These are phyloP conservation scores for Acanthamoeba castellanii DNA, from an alignment of 208 protist species.

Conservation along the genomic window DNA sequence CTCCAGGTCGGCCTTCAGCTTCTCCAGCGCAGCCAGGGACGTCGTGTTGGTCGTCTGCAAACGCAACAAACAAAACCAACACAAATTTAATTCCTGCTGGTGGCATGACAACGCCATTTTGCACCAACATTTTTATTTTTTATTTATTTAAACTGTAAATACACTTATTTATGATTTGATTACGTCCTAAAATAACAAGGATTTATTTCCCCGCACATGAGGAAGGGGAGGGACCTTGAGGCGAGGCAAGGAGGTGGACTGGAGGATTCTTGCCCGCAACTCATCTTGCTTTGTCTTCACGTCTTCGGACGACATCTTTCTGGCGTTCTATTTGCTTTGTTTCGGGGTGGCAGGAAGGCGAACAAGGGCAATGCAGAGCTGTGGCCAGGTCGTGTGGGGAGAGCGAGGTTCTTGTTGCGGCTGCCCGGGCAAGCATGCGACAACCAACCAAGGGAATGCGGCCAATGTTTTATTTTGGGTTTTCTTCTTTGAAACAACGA, in stretches of 20 bases:
- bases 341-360: not conserved
- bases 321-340: not conserved
- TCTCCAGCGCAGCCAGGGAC: not conserved
- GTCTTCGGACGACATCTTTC: constrained; percentile 1
- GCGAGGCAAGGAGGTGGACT: not conserved
- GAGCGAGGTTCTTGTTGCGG: too few relatives aligned
- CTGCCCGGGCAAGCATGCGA: too few relatives aligned
- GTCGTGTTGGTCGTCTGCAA: not conserved
- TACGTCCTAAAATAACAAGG: too few relatives aligned
- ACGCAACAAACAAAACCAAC: not conserved
- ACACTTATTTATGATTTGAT: too few relatives aligned
- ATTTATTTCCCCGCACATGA: too few relatives aligned
- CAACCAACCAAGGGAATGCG: too few relatives aligned
- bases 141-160: too few relatives aligned
- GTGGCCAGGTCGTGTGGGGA: not conserved
- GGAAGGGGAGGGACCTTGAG: constrained; percentile 1
- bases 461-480: too few relatives aligned
- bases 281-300: not conserved
- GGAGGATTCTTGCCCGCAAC: constrained; percentile 19
- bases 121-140: too few relatives aligned
- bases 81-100: too few relatives aligned
- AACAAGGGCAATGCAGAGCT: not conserved
- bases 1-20: constrained; percentile 42
- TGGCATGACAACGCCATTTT: too few relatives aligned
- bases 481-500: too few relatives aligned